A percentile compares a stretch with the other conserved stretches of the same genome.
Conservation (phyloP, 1,284 basidiomycete genomes). For the Afroboletus lepidellus region DNA sequence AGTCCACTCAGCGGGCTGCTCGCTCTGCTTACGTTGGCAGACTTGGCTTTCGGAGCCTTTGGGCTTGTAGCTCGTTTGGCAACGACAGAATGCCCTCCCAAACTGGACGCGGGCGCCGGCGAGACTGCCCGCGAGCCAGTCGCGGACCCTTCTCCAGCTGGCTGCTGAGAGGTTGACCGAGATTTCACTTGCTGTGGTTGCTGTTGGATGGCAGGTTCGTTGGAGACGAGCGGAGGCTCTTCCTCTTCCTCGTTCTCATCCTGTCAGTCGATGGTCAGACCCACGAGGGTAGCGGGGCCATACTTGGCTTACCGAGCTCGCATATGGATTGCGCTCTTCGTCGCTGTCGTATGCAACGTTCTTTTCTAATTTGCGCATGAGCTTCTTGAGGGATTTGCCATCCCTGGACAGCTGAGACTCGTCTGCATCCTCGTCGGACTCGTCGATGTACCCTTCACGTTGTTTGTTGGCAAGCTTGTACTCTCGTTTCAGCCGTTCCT, state of each 20-base stretch:
- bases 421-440: slow-evolving; percentile 68
- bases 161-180: slow-evolving; percentile 34
- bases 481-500: slow-evolving; percentile 85
- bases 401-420: slow-evolving; percentile 60
- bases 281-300: not conserved
- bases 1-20: slow-evolving; percentile 52
- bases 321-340: slow-evolving; percentile 79
- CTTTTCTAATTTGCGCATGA: slow-evolving; percentile 71
- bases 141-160: slow-evolving; percentile 29
- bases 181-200: slow-evolving; percentile 41
- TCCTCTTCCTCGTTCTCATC: slow-evolving; percentile 73
- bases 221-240: slow-evolving; percentile 46
- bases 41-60: slow-evolving; percentile 58
- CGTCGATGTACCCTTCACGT: slow-evolving; percentile 66
- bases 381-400: slow-evolving; percentile 74
- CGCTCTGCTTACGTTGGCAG: slow-evolving; percentile 45
- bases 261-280: slow-evolving; percentile 31
- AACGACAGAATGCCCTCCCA: slow-evolving; percentile 72
- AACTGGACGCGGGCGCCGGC: slow-evolving; percentile 47
- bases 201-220: slow-evolving; percentile 58
- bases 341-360: slow-evolving; percentile 78
- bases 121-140: slow-evolving; percentile 57
- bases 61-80: slow-evolving; percentile 82
- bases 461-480: slow-evolving; percentile 76
- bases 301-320: slow-evolving; percentile 57